phyloP scores from a whole-genome alignment of 495 filamentous ascomycete species.

The Talaromyces proteolyticus region DNA sequence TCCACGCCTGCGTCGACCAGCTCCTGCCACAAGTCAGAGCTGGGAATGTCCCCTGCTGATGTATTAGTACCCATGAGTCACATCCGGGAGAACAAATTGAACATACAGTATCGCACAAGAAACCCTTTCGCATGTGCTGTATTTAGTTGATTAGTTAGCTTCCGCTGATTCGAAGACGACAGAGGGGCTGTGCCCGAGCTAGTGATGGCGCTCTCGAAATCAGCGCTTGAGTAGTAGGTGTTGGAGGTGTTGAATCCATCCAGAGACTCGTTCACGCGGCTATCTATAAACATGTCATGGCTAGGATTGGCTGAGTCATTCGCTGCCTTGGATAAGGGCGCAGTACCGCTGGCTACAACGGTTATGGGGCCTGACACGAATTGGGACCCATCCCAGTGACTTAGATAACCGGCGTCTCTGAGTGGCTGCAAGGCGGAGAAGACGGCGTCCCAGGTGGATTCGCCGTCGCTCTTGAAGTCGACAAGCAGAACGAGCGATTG shows the following conservation, averaged over 20 bases:
- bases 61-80: background rate
- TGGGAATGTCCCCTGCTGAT: background rate
- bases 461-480: constrained; percentile 36
- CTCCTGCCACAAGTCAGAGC: background rate
- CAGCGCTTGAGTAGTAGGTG: constrained; percentile 38
- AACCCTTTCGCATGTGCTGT: background rate
- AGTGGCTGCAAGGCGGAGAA: constrained; percentile 30
- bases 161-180: background rate
- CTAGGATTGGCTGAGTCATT: background rate
- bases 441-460: constrained; percentile 26
- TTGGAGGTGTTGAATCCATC: constrained; percentile 29
- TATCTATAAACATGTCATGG: constrained; percentile 21
- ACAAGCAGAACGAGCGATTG: constrained; percentile 33
- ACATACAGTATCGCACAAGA: background rate
- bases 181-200: background rate
- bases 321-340: constrained; percentile 24
- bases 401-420: constrained; percentile 29
- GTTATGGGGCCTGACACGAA: constrained; percentile 34
- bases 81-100: background rate
- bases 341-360: constrained; percentile 37
- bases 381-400: constrained; percentile 25
- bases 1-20: background rate
- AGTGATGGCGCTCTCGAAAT: constrained; percentile 16
- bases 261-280: constrained; percentile 11
- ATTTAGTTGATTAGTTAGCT: background rate